Base-by-base conservation (phyloP, 371 early-diverging fungal genomes). In the Mortierella sp. region DNA sequence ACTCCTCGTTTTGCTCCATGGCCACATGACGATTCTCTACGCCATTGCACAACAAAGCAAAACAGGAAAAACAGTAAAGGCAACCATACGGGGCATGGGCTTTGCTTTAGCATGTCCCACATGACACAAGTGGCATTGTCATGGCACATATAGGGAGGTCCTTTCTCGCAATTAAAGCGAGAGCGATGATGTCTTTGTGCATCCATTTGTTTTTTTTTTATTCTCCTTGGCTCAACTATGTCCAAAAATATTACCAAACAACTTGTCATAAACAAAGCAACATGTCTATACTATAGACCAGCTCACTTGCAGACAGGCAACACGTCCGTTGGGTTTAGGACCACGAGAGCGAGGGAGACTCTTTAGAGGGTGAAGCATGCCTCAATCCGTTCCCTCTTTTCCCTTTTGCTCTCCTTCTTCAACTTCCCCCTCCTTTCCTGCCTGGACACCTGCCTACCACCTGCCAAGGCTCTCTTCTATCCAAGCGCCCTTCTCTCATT, bases 351-450 rank as follows among this genome's bases (percentile, higher is more conserved):
- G n/a, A n/a, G n/a, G n/a, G n/a, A n/a, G n/a, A n/a, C n/a, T n/a
- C n/a, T n/a, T n/a, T n/a, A n/a, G n/a, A n/a, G 28, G 50, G 50
- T 28, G 30, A 50, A 21, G 48, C 37, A 26, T n/a, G n/a, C n/a
- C 41, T 24, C 30, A 50, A 24, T 43, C 53, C 19, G 24, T 17
- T 27, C 34, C 31, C 23, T 39, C 34, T 31, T 39, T 37, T 12
- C 47, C 26, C 28, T 9, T 56, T 41, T 24, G 26, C 24, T 30
- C 41, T 32, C 27, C 31, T 14, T 55, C 37, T 27, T 23, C 2
- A 23, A 30, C 48, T 23, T 12, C 39, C 55, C 49, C 39, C 7
- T 27, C 17, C 43, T 30, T 31, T n/a, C n/a, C 27, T 52, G 11
- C n/a, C 31, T 27, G 12, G 26, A 44, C 44, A 3, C 44, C 44